Conservation (phyloP, 2,329 filamentous ascomycete genomes). For the Neoarthrinium moseri region DNA sequence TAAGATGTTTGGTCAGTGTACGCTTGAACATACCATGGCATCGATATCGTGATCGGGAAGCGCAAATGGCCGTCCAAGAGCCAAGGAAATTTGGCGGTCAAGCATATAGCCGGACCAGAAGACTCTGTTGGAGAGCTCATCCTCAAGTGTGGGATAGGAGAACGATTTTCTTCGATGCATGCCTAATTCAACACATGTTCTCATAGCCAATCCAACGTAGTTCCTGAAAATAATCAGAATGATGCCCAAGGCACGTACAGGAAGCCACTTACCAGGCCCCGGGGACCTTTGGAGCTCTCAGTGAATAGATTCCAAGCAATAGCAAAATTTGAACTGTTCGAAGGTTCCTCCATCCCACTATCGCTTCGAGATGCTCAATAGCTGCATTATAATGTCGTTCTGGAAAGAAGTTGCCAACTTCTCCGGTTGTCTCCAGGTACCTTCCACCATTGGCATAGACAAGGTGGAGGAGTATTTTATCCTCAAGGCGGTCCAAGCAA, state of each 20-base stretch:
- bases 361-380: not conserved
- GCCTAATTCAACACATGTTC: not conserved
- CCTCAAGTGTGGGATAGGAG: not conserved
- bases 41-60: not conserved
- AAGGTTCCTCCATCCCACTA: not conserved
- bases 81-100: not conserved
- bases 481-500: not conserved
- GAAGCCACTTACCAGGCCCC: not conserved
- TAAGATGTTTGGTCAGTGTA: not conserved
- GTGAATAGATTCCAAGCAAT: not conserved
- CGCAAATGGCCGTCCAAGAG: not conserved
- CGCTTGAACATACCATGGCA: not conserved
- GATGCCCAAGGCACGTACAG: not conserved
- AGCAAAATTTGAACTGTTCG: not conserved
- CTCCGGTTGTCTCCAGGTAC: not conserved
- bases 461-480: not conserved
- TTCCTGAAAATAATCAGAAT: not conserved
- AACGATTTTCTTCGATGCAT: not conserved
- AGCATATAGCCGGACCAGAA: constrained; percentile 1
- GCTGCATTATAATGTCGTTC: not conserved
- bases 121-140: not conserved
- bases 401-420: not conserved
- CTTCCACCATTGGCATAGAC: not conserved
- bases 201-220: not conserved
- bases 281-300: not conserved